Evolutionary conservation across 805 yeast genomes (phyloP), one percentile per base, ranked within the genome.

Genomic region (Saccharomycopsis amapae): DNA sequence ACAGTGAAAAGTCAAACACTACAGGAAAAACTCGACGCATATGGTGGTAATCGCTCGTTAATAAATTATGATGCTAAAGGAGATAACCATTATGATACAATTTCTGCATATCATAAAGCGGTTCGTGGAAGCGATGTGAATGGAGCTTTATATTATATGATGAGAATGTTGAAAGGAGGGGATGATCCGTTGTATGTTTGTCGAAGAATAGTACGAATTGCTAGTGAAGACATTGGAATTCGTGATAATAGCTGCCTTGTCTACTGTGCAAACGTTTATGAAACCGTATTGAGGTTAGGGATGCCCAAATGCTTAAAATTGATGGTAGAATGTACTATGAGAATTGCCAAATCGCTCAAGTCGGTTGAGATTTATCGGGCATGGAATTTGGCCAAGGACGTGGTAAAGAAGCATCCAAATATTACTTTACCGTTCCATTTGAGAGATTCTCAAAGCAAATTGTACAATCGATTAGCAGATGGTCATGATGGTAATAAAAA

Each of bases 31-130:
- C 17, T 37, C 9, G 6, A 23, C 7, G 37, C 23, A 7, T 18
- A 34, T 18, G 24, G 24, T n/a, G 30, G 31, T 17, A 19, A 20
- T 13, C 5, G 5, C 6, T 7, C 28, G 28, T 12, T 37, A 42
- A 71, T 78, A 57, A 69, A 80, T 54, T 89, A 90, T 59, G 97
- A 93, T 61, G 71, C 85, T 39, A 79, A 78, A 28, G 97, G 97
- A 1, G 98, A 93, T 55, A 77, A 79, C 3, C 98, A 93, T 61
- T 93, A 93, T 62, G 99, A 93, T 60, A 78, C 95, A 1, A 93
- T 93, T 5, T 85, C 95, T 12, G 98, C 98, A 1, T 84, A 93
- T 54, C 99, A 93, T 65, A 93, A 93, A 58, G 76, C 95, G 0
- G 76, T 93, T 0, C 71, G 99, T 47, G 99, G 99, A 0, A 75